Conservation (phyloP, 202 grass and related monocot genomes). For the Saccharum hybrid region DNA sequence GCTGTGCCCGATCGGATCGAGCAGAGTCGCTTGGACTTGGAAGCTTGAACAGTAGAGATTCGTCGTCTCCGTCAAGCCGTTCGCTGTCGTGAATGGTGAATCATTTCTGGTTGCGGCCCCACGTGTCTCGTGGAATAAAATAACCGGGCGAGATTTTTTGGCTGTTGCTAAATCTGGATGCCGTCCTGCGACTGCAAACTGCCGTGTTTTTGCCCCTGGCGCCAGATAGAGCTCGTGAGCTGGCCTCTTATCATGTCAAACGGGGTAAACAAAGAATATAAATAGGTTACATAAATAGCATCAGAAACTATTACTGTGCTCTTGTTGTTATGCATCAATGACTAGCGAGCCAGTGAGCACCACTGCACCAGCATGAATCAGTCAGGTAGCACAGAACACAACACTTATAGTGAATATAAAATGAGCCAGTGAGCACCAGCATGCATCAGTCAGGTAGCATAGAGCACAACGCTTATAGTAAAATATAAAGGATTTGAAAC, state of each 20-base stretch:
- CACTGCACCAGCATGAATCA: not conserved
- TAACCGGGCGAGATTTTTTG: conserved; percentile 8
- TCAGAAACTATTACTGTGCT: not conserved
- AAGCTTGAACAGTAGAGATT: conserved; percentile 46
- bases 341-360: not conserved
- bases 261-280: not conserved
- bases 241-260: not conserved
- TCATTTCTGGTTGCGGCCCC: conserved; percentile 35
- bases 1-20: conserved; percentile 28
- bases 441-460: no score
- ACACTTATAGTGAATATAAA: no score
- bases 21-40: not conserved
- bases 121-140: not conserved
- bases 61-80: conserved; percentile 5
- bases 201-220: not conserved
- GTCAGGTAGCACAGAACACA: no score
- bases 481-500: no score
- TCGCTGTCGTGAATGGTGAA: conserved; percentile 22
- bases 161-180: conserved; percentile 1
- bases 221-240: not conserved
- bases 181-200: conserved; percentile 1
- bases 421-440: no score
- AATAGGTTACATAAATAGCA: not conserved
- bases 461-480: no score
- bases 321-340: not conserved